A percentile compares a stretch with the other conserved stretches of the same genome.
Conservation (phyloP, 2,329 filamentous ascomycete species). For the Pestalotiopsis sp. region DNA sequence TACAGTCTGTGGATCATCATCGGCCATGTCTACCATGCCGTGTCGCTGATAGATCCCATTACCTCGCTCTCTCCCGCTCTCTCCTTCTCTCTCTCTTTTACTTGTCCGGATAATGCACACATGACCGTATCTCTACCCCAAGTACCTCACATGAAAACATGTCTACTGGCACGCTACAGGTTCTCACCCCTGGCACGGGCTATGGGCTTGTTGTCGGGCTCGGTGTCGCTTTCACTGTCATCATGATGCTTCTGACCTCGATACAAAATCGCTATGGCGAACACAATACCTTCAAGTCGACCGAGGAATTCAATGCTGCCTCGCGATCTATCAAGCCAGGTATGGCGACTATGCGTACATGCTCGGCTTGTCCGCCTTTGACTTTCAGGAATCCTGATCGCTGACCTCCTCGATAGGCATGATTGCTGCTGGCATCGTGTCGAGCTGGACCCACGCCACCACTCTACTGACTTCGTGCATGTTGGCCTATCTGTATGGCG, state of each 20-base stretch:
- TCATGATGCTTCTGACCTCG: slow-evolving; percentile 34
- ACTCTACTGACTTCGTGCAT: slow-evolving; percentile 44
- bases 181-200: slow-evolving; percentile 39
- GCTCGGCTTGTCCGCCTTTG: background rate
- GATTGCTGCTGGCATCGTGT: slow-evolving; percentile 48
- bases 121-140: background rate
- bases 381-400: background rate
- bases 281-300: slow-evolving; percentile 39
- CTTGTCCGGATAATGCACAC: background rate
- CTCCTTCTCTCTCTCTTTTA: background rate
- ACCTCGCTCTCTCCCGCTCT: too few species aligned
- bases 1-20: too few species aligned
- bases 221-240: slow-evolving; percentile 43
- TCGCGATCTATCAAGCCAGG: slow-evolving; percentile 42
- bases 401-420: slow-evolving; percentile 31
- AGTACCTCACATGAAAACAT: background rate
- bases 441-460: slow-evolving; percentile 51
- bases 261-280: slow-evolving; percentile 20
- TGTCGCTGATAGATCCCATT: too few species aligned
- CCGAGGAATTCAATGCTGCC: slow-evolving; percentile 51
- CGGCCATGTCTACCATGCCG: too few species aligned
- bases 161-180: slow-evolving; percentile 18
- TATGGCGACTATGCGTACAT: background rate
- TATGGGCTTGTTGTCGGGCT: slow-evolving; percentile 55
- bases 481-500: slow-evolving; percentile 42